A percentile compares a stretch with the other conserved stretches of the same genome.
These are phyloP conservation scores for Alternaria metachromatica DNA, from an alignment of 2,329 filamentous ascomycete species.

Conservation along the genomic window DNA sequence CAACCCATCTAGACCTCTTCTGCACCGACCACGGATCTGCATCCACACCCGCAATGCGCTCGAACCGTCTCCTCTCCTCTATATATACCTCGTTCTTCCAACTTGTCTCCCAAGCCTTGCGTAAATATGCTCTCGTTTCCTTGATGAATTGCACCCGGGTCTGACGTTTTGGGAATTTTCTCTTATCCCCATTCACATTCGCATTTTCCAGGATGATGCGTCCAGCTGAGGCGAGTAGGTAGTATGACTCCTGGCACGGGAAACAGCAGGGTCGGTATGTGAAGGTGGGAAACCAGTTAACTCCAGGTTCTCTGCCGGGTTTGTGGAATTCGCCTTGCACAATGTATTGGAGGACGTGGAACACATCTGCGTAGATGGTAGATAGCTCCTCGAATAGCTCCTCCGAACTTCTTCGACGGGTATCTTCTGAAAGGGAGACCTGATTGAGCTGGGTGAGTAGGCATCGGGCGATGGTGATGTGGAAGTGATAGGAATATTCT, in stretches of 20 bases:
- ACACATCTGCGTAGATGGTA: not conserved
- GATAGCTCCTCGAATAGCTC: not conserved
- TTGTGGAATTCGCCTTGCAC: not conserved
- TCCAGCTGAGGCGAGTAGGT: not conserved
- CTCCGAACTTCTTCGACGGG: not conserved
- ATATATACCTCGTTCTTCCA: not conserved
- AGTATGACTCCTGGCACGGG: not conserved
- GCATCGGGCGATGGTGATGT: not conserved
- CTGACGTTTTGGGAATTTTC: not conserved
- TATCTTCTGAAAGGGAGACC: not conserved
- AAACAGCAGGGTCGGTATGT: not conserved
- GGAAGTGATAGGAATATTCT: not conserved
- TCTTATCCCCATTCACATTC: not conserved
- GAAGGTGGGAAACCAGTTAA: not conserved
- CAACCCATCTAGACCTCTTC: not conserved
- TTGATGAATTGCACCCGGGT: not conserved
- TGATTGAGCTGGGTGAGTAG: not conserved
- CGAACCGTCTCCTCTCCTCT: not conserved
- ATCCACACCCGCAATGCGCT: not conserved
- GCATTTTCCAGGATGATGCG: not conserved
- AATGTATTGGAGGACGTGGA: not conserved
- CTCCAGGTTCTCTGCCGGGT: not conserved
- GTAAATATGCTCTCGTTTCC: not conserved
- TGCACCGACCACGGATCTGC: not conserved
- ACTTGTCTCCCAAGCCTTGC: not conserved